Evolutionary conservation across 805 yeast genomes (phyloP).

Genomic region (Priceomyces medius): DNA sequence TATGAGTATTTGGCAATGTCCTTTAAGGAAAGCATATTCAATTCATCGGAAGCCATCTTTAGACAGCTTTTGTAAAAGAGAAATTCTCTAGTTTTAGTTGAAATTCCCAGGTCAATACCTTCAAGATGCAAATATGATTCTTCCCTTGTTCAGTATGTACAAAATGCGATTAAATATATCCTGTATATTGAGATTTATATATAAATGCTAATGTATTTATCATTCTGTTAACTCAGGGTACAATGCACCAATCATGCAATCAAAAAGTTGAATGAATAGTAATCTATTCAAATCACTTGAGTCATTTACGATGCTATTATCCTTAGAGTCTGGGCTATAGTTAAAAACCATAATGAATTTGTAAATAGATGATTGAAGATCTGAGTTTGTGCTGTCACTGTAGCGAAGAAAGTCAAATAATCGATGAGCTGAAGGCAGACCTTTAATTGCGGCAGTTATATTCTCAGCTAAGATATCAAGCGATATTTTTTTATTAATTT

Average conservation of each 20-base stretch:
- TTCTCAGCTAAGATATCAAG: conserved; percentile 15
- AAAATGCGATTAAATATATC: background rate
- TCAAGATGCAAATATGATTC: too few species aligned
- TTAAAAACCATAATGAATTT: conserved; percentile 18
- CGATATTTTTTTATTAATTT: conserved; percentile 1
- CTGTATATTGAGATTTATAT: conserved; percentile 4
- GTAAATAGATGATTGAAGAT: conserved; percentile 14
- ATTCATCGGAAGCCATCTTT: background rate
- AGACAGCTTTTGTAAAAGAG: background rate
- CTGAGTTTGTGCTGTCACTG: conserved; percentile 4
- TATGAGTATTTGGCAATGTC: conserved; percentile 5
- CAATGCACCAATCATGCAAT: conserved; percentile 18
- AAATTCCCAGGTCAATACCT: too few species aligned
- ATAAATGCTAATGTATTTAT: background rate
- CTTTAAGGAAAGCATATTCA: background rate
- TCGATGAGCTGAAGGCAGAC: background rate
- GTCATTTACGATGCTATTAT: conserved; percentile 5
- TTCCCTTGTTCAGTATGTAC: too few species aligned
- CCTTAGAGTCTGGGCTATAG: conserved; percentile 2
- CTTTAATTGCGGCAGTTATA: conserved; percentile 11
- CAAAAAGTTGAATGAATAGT: conserved; percentile 20
- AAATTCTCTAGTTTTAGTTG: too few species aligned
- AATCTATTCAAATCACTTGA: conserved; percentile 20
- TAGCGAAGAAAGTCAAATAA: background rate
- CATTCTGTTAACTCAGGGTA: conserved; percentile 23